A percentile compares a stretch with the other conserved stretches of the same genome.
These are phyloP conservation scores for Chaetomium sp. DNA, from an alignment of 2,329 filamentous ascomycete species.

Conservation along the genomic window DNA sequence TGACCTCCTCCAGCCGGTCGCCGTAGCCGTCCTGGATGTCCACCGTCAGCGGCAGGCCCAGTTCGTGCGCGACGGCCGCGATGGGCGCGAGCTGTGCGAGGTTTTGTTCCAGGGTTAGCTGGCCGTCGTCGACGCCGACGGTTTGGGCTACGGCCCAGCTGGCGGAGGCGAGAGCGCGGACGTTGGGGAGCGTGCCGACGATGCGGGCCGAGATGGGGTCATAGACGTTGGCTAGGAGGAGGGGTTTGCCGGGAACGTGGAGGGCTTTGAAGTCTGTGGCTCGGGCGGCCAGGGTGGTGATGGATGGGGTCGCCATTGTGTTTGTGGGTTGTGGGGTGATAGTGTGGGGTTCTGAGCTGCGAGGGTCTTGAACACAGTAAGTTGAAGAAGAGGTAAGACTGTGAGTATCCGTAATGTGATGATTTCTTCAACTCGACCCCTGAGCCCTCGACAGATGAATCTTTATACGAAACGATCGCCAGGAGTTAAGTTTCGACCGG, in stretches of 20 bases:
- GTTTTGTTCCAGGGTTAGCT: slow-evolving; percentile 39
- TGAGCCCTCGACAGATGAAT: too few relatives aligned
- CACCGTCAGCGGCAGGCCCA: slow-evolving; percentile 38
- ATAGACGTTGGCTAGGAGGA: slow-evolving; percentile 44
- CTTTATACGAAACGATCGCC: background rate
- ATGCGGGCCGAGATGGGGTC: slow-evolving; percentile 37
- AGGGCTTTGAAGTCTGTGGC: slow-evolving; percentile 31
- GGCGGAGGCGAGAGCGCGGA: slow-evolving; percentile 35
- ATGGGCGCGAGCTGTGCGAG: slow-evolving; percentile 36
- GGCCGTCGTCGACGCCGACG: slow-evolving; percentile 32
- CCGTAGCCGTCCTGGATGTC: slow-evolving; percentile 49
- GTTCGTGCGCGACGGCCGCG: slow-evolving; percentile 27
- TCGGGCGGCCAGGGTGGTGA: slow-evolving; percentile 2
- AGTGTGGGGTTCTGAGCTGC: background rate
- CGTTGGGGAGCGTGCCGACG: slow-evolving; percentile 31
- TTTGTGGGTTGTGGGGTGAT: background rate
- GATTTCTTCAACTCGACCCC: too few relatives aligned
- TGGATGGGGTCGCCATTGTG: slow-evolving; percentile 2
- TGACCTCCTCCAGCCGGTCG: slow-evolving; percentile 32
- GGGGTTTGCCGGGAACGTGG: slow-evolving; percentile 36
- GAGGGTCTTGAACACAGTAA: background rate
- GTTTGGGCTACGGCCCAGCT: slow-evolving; percentile 36
- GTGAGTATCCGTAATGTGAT: too few relatives aligned
- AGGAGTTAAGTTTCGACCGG: background rate
- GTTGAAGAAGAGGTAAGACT: too few relatives aligned